phyloP scores from a whole-genome alignment of 805 yeast species.

The Ogataea nonfermentans region DNA sequence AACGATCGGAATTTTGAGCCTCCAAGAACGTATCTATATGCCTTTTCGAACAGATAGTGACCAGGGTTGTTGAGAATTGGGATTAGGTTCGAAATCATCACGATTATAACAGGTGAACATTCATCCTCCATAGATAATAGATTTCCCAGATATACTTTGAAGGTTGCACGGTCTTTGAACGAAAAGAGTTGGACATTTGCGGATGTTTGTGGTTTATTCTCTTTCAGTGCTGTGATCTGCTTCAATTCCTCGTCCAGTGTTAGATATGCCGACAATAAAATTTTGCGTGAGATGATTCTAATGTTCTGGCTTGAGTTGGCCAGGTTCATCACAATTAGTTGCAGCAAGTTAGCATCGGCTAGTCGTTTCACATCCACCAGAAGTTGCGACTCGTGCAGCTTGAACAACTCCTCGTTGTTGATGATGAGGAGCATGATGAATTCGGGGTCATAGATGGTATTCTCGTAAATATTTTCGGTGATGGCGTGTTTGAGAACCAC shows the following conservation, averaged over 20 bases:
- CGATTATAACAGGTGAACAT: conserved; percentile 51
- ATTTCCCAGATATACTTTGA: conserved; percentile 53
- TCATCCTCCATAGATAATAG: conserved; percentile 38
- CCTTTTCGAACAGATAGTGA: conserved; percentile 70
- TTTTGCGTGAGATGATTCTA: conserved; percentile 38
- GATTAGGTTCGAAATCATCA: conserved; percentile 52
- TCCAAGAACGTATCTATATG: conserved; percentile 60
- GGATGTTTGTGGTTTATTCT: conserved; percentile 14
- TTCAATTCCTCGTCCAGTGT: conserved; percentile 40
- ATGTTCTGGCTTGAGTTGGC: conserved; percentile 34
- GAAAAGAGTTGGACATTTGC: conserved; percentile 12
- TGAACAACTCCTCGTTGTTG: conserved; percentile 64
- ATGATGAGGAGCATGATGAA: conserved; percentile 61
- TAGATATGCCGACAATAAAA: conserved; percentile 45
- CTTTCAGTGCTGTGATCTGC: conserved; percentile 20
- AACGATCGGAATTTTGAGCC: conserved; percentile 44
- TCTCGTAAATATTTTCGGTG: conserved; percentile 25
- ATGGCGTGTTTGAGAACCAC: conserved; percentile 11
- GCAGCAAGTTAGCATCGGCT: conserved; percentile 55
- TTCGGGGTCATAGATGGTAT: conserved; percentile 61
- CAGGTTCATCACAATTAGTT: conserved; percentile 47
- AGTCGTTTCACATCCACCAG: conserved; percentile 54
- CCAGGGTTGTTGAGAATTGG: conserved; percentile 66
- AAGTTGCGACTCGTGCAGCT: conserved; percentile 21
- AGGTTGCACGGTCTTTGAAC: conserved; percentile 56